These are phyloP conservation scores for Leishmania mexicana DNA, from an alignment of 208 protist species.

Conservation along the genomic window DNA sequence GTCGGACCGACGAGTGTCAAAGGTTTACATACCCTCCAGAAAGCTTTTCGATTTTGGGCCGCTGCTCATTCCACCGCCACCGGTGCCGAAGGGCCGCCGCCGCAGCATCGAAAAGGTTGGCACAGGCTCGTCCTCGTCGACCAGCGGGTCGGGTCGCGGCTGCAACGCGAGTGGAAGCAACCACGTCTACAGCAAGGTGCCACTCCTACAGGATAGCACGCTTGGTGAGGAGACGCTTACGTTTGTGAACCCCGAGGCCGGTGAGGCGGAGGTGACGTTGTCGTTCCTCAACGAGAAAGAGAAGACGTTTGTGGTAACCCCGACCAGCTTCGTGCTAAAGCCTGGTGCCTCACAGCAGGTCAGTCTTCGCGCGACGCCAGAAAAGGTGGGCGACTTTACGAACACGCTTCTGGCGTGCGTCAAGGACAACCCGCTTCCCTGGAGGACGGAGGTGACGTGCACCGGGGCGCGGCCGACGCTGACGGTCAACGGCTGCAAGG, in stretches of 20 bases:
- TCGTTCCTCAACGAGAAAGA: slow-evolving; percentile 86
- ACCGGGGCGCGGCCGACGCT: slow-evolving; percentile 85
- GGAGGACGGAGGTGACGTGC: slow-evolving; percentile 82
- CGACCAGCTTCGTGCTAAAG: slow-evolving; percentile 71
- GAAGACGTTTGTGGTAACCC: slow-evolving; percentile 81
- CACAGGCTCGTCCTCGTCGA: neutral
- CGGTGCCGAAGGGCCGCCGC: slow-evolving; percentile 30
- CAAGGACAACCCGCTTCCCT: slow-evolving; percentile 93
- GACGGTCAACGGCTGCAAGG: slow-evolving; percentile 76
- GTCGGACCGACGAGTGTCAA: slow-evolving; percentile 30
- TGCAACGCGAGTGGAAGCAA: slow-evolving; percentile 1
- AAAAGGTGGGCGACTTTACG: slow-evolving; percentile 76
- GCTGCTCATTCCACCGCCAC: slow-evolving; percentile 78
- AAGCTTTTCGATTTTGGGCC: slow-evolving; percentile 95
- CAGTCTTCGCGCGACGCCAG: slow-evolving; percentile 80
- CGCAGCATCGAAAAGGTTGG: slow-evolving; percentile 34
- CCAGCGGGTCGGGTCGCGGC: neutral
- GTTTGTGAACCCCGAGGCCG: slow-evolving; percentile 91
- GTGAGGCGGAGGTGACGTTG: slow-evolving; percentile 72
- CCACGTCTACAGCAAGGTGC: neutral
- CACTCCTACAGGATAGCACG: neutral
- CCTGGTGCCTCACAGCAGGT: slow-evolving; percentile 82
- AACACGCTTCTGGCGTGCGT: slow-evolving; percentile 90
- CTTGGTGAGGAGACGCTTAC: slow-evolving; percentile 66
- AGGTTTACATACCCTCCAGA: slow-evolving; percentile 69